Percentiles rank a stretch among this genome's conserved stretches.
These are phyloP conservation scores for Glebionis coronaria DNA, from an alignment of 129 eudicot species.

Conservation along the genomic window DNA sequence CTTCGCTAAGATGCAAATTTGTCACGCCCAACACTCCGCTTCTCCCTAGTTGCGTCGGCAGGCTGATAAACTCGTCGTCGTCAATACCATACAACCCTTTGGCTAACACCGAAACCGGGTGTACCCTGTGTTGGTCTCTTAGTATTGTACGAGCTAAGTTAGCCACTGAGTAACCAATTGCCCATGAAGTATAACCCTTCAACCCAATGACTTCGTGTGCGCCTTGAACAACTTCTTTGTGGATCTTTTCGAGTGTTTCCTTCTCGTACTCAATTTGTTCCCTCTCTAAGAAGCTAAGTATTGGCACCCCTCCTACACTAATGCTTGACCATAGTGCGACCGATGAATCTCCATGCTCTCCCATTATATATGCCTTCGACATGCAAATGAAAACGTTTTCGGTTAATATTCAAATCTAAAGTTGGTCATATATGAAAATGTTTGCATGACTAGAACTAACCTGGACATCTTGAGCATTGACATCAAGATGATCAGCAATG, in stretches of 20 bases:
- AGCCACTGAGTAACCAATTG: no score
- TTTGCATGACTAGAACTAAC: conserved; percentile 27
- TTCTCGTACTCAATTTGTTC: conserved; percentile 69
- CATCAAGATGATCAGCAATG: no score
- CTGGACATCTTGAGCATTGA: conserved; percentile 98
- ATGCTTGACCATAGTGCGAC: no score
- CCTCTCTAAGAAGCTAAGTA: conserved; percentile 69
- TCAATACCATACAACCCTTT: no score
- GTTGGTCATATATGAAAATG: background rate
- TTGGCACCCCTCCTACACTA: conserved; percentile 87
- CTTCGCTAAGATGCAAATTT: conserved; percentile 68
- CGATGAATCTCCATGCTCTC: conserved; percentile 92
- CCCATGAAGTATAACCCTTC: no score
- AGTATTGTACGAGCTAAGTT: conserved; percentile 55
- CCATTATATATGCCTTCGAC: conserved; percentile 76
- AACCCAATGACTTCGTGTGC: no score
- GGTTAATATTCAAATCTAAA: background rate
- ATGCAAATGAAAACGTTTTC: background rate
- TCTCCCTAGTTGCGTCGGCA: no score
- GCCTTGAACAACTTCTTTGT: conserved; percentile 68
- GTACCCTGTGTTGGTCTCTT: conserved; percentile 76
- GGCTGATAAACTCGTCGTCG: no score
- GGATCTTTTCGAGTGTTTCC: conserved; percentile 64
- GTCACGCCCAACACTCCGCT: conserved; percentile 91
- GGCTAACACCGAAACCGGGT: conserved; percentile 85